Base-by-base conservation (phyloP, 306 rosid genomes). In the Cucumis hystrix region DNA sequence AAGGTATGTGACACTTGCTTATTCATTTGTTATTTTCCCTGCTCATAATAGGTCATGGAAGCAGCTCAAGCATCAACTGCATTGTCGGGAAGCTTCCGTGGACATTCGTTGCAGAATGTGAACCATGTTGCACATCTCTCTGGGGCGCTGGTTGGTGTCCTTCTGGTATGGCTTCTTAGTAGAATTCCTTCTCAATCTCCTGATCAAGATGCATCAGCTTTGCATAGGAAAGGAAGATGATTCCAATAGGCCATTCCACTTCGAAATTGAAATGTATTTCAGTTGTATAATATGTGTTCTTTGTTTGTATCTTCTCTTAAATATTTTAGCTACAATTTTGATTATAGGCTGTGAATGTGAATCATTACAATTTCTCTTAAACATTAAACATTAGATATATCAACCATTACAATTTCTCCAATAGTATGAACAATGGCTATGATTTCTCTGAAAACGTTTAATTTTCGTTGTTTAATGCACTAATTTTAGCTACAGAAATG, bases 51-150 rank as follows among this genome's bases (percentile, higher is more conserved):
- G 99, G 96, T 95, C 66, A 89, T 92, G 99, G 99, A 92, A 86
- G 97, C 97, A 73, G 99, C 99, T 45, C 97, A 95, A 82, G 93
- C 99, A 77, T 92, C 97, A 10, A 86, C 97, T 4, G 87, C 94
- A 43, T 69, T 93, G 43, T 77, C 93, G 6, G 93, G 96, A 78
- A 45, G 84, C 67, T 65, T 88, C 66, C 83, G 83, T 0, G 91
- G 96, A 80, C 62, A 75, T 80, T 40, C 89, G 11, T 67, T 90
- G 86, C 94, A 86, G 79, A 87, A 80, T 83, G 92, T 95, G 81
- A 95, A 95, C 82, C 97, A 92, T 77, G 87, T 92, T 77, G 97
- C 99, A 37, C 97, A 92, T 87, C 97, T 95, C 77, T 92, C 97
- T 43, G 99, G 97, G 77, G 97, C 97, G 58, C 99, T 95, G 75